Evolutionary conservation across 73 alveolate species (phyloP).

Genomic region (Paramecium tetraurelia): DNA sequence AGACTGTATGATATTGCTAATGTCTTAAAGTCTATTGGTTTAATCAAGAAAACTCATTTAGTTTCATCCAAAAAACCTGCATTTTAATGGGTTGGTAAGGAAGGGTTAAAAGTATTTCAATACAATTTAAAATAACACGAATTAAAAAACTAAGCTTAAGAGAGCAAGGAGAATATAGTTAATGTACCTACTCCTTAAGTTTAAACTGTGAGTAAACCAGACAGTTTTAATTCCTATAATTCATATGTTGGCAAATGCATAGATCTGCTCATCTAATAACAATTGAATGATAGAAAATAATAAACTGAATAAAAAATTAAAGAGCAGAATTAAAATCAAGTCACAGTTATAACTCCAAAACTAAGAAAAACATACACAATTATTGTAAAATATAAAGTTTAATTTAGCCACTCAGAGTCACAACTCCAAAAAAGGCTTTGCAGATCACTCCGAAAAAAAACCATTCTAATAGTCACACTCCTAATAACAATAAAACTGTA

Average conservation of each 20-base stretch:
- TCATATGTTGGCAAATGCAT: background rate
- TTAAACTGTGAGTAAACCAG: background rate
- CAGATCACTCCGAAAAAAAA: background rate
- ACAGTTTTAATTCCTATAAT: background rate
- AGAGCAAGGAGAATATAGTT: background rate
- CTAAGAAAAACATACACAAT: conserved; percentile 42
- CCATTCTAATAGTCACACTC: background rate
- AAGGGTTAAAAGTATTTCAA: conserved; percentile 64
- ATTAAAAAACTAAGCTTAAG: background rate
- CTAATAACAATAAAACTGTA: background rate
- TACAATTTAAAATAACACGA: background rate
- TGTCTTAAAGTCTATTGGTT: conserved; percentile 73
- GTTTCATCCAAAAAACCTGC: conserved; percentile 76
- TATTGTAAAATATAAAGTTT: background rate
- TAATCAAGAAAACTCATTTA: conserved; percentile 72
- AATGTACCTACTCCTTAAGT: background rate
- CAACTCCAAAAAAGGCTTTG: conserved; percentile 33
- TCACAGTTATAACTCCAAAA: conserved; percentile 14
- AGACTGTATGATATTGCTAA: conserved; percentile 84
- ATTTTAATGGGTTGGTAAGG: conserved; percentile 78
- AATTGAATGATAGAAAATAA: background rate
- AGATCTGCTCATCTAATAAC: background rate
- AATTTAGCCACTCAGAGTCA: conserved; percentile 21
- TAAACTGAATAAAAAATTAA: conserved; percentile 10
- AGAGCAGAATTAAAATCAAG: background rate